Conservation (phyloP, 2,329 filamentous ascomycete species). For the Diaporthe sp. region DNA sequence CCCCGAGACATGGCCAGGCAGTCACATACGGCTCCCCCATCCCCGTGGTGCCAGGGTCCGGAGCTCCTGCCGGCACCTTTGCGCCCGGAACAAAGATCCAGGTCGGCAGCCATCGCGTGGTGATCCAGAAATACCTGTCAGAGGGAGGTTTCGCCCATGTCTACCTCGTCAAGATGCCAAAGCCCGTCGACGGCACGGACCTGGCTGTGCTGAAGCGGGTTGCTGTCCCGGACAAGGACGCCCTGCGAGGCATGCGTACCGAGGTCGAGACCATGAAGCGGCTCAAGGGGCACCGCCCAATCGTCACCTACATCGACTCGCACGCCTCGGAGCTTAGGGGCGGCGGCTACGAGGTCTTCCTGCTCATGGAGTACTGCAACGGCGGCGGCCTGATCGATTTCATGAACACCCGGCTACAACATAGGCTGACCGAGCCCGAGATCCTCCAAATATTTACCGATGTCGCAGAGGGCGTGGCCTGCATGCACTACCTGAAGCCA, state of each 20-base stretch:
- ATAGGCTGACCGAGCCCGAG: constrained; percentile 96
- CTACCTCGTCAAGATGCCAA: constrained; percentile 90
- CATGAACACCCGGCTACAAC: constrained; percentile 98
- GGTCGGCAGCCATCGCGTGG: constrained; percentile 90
- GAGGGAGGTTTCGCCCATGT: constrained; percentile 99
- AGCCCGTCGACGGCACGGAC: constrained; percentile 82
- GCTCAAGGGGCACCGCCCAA: constrained; percentile 93
- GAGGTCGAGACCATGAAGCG: constrained; percentile 99
- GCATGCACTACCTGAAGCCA: constrained; percentile 99
- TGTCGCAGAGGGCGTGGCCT: constrained; percentile 94
- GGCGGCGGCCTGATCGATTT: constrained; percentile 98
- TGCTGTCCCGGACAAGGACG: constrained; percentile 95
- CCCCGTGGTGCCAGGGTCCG: constrained; percentile 52
- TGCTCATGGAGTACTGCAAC: constrained; percentile 98
- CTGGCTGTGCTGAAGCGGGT: constrained; percentile 92
- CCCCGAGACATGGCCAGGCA: constrained; percentile 57
- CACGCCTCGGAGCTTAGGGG: constrained; percentile 94
- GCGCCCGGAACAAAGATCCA: constrained; percentile 95
- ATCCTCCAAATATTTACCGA: constrained; percentile 97
- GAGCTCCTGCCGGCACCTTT: constrained; percentile 85
- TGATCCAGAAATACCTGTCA: constrained; percentile 97
- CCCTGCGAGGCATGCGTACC: constrained; percentile 94
- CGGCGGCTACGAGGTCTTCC: constrained; percentile 96
- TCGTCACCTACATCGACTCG: constrained; percentile 98
- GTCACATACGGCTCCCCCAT: constrained; percentile 58